These are phyloP conservation scores for Lactifluus rugatus DNA, from an alignment of 768 basidiomycete genomes.

Conservation along the genomic window DNA sequence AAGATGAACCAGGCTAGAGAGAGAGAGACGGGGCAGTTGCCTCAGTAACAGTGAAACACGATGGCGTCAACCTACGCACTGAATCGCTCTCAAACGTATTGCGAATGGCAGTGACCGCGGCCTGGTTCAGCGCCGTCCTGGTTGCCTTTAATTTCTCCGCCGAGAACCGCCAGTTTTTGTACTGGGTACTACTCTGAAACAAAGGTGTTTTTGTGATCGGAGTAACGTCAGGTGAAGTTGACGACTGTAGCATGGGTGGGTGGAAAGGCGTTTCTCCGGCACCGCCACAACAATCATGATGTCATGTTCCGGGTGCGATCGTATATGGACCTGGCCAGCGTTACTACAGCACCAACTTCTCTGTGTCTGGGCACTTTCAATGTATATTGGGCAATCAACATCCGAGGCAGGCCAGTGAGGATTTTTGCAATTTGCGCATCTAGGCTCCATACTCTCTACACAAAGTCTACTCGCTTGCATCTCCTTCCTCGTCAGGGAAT, in stretches of 20 bases:
- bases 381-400: neutral
- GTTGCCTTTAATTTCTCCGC: constrained; percentile 48
- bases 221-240: constrained; percentile 1
- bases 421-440: too few species aligned
- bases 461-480: too few species aligned
- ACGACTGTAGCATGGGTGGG: constrained; percentile 4
- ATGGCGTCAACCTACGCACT: constrained; percentile 35
- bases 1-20: constrained; percentile 59
- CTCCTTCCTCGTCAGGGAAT: too few species aligned
- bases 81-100: constrained; percentile 69
- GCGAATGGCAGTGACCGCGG: constrained; percentile 68
- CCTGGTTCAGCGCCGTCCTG: constrained; percentile 59
- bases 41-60: neutral
- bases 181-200: constrained; percentile 76
- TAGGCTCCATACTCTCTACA: too few species aligned
- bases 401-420: too few species aligned
- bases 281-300: too few species aligned
- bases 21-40: neutral
- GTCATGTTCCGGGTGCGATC: too few species aligned
- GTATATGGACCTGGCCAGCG: too few species aligned
- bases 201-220: constrained; percentile 33
- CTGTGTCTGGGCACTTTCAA: too few species aligned
- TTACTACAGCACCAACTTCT: too few species aligned
- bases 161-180: constrained; percentile 84
- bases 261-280: neutral